phyloP scores from a whole-genome alignment of 2,329 filamentous ascomycete genomes.

The Talaromyces sp. region DNA sequence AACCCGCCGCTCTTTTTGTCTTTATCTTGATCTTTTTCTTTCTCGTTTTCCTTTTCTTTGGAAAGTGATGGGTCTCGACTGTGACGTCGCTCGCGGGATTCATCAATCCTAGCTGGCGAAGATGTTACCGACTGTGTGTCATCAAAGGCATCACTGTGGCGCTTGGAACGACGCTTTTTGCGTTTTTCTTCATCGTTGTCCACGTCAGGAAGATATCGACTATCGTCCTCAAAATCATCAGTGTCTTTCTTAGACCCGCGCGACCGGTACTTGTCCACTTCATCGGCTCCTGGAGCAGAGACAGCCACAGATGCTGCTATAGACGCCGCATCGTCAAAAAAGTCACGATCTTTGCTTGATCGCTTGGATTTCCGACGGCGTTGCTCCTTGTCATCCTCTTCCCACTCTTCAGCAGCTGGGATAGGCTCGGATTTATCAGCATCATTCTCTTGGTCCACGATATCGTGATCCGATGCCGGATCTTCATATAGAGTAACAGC shows the following conservation, averaged over 20 bases:
- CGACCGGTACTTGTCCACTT: constrained; percentile 16
- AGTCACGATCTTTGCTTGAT: constrained; percentile 2
- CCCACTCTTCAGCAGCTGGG: neutral
- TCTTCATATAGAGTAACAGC: neutral
- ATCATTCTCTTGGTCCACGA: neutral
- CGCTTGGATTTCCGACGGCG: constrained; percentile 6
- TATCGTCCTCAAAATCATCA: constrained; percentile 14
- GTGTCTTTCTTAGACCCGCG: constrained; percentile 11
- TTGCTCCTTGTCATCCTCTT: constrained; percentile 5
- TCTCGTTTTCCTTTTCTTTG: constrained; percentile 22
- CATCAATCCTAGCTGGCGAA: constrained; percentile 25
- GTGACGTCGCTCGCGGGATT: constrained; percentile 25
- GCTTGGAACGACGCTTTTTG: constrained; percentile 21
- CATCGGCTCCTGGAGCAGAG: constrained; percentile 8
- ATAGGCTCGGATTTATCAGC: neutral
- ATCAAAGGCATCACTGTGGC: constrained; percentile 25
- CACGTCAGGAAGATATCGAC: constrained; percentile 16
- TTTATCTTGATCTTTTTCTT: constrained; percentile 24
- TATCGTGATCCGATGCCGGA: neutral
- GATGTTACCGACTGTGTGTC: constrained; percentile 31
- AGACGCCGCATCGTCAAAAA: constrained; percentile 4
- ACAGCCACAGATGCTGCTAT: constrained; percentile 4
- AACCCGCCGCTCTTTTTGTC: constrained; percentile 28
- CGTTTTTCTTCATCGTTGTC: constrained; percentile 18
- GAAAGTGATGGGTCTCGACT: constrained; percentile 19